Evolutionary conservation across 768 basidiomycete species (phyloP).

Genomic region (Auriscalpium orientale): DNA sequence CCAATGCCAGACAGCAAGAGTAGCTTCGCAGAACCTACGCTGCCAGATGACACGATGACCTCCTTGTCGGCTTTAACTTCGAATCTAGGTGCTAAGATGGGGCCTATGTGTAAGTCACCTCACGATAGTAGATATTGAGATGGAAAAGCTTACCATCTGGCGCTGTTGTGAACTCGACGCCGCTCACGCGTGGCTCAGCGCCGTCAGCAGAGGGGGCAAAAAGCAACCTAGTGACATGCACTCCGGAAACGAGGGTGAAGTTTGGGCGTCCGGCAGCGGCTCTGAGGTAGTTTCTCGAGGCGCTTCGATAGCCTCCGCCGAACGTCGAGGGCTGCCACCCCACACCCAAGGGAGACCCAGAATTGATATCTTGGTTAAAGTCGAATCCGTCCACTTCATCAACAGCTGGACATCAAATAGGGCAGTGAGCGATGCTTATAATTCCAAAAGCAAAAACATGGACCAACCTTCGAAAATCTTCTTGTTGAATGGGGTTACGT

Average conservation of each 20-base stretch:
- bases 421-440: too few relatives aligned
- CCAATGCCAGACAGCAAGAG: slow-evolving; percentile 4
- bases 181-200: too few relatives aligned
- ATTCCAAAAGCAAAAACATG: not conserved
- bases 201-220: not conserved
- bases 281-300: not conserved
- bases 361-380: not conserved
- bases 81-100: not conserved
- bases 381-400: not conserved
- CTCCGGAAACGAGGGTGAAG: not conserved
- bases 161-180: not conserved
- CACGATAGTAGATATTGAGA: not conserved
- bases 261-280: not conserved
- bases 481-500: not conserved
- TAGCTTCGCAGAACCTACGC: slow-evolving; percentile 12
- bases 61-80: not conserved
- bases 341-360: not conserved
- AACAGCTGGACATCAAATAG: not conserved
- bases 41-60: slow-evolving; percentile 9
- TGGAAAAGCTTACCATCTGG: not conserved
- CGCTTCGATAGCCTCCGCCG: not conserved
- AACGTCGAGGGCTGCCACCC: not conserved
- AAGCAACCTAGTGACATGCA: not conserved
- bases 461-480: not conserved
- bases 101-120: too few relatives aligned